Evolutionary conservation across 106 monocot genomes (phyloP), one percentile per base, ranked within the genome.

Genomic region (Cymbidium sinense): DNA sequence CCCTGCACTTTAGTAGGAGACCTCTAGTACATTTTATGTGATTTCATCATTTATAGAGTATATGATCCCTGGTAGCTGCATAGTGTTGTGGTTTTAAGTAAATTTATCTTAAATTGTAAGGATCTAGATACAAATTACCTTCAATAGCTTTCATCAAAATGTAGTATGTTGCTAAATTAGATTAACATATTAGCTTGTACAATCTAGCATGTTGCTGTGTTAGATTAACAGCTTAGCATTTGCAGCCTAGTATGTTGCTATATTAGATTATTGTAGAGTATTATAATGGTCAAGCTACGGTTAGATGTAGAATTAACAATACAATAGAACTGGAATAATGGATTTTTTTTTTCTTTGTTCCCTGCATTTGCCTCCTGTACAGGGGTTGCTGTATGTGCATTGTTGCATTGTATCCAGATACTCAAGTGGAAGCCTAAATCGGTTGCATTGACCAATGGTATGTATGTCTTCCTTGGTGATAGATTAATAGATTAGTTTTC

Each of bases 311-410:
- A 27, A 64, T 75, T 75, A 34, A 8, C 44, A 75, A 19, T 75
- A 35, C 39, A 50, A 29, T 75, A 74, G 29, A 64, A 65, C 19
- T 81, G 74, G 43, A 43, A 81, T 81, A 75, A 81, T 75, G 4
- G 30, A 4, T 75, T 81, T 81, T 81, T 75, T 47, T 47, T 13
- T 58, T 36, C 27, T 81, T 75, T 81, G 65, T 47, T 47, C 27
- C 31, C 19, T 75, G 75, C 52, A 80, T 75, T 80, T 81, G 11
- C 62, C 80, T 21, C 64, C 58, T 81, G 62, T 81, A 81, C 80
- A 81, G 80, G 80, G 64, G 34, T 17, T 61, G 80, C 39, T 64
- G 79, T 74, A 25, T 74, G 71, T n/a, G 15, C 31, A 37, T 71
- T 71, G 37, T n/a, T 33, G 67, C 31, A 30, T 33, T 21, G 15